Percentiles rank a stretch among this genome's conserved stretches.
Conservation (phyloP, 2,329 filamentous ascomycete species). For the Ilyonectria sp. region DNA sequence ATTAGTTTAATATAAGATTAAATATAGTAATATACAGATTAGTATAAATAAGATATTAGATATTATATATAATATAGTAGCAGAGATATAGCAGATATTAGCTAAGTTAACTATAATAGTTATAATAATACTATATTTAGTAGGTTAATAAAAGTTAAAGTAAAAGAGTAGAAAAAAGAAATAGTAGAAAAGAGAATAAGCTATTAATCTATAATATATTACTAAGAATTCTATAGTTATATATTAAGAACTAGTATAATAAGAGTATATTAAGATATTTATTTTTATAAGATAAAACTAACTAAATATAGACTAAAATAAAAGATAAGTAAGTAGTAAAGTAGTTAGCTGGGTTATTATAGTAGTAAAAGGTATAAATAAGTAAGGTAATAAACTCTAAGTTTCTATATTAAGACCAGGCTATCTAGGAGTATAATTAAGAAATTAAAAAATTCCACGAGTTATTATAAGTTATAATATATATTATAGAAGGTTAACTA, state of each 20-base stretch:
- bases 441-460: background rate
- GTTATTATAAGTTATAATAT: constrained; percentile 11
- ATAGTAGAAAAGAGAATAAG: background rate
- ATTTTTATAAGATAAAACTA: constrained; percentile 12
- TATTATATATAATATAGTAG: constrained; percentile 23
- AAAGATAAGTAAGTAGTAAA: background rate
- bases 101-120: constrained; percentile 4
- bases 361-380: background rate
- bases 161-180: background rate
- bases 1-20: constrained; percentile 11
- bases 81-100: constrained; percentile 8
- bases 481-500: background rate
- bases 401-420: background rate
- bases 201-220: constrained; percentile 14
- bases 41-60: constrained; percentile 8
- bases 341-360: background rate
- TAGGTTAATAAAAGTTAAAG: background rate
- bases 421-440: background rate
- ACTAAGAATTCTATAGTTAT: constrained; percentile 2
- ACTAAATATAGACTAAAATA: background rate
- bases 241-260: constrained; percentile 8
- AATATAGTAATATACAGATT: background rate
- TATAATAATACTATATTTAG: background rate
- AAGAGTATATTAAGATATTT: constrained; percentile 15
- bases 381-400: background rate